phyloP scores from a whole-genome alignment of 495 filamentous ascomycete genomes.

The Extremus antarcticus region DNA sequence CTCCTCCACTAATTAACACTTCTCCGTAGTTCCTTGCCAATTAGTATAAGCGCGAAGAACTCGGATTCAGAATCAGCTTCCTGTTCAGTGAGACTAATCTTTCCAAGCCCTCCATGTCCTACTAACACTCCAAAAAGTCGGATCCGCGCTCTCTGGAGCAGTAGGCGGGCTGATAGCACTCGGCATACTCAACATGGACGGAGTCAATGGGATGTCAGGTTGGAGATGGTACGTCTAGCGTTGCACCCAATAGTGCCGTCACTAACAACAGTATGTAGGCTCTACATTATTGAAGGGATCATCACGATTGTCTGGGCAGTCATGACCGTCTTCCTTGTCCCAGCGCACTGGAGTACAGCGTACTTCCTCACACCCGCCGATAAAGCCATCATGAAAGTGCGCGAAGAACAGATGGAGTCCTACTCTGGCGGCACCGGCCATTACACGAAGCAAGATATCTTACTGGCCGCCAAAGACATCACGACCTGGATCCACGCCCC shows the following conservation, averaged over 20 bases:
- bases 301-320: constrained; percentile 28
- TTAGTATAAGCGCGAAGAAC: constrained; percentile 20
- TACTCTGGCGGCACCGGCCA: constrained; percentile 19
- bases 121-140: constrained; percentile 3
- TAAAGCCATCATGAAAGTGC: constrained; percentile 19
- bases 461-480: constrained; percentile 16
- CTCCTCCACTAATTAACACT: not conserved
- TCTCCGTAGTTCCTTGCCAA: constrained; percentile 12
- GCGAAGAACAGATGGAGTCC: constrained; percentile 16
- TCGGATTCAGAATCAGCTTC: constrained; percentile 16
- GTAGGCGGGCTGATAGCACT: constrained; percentile 19
- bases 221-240: constrained; percentile 24
- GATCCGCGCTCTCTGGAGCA: constrained; percentile 15
- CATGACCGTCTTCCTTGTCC: constrained; percentile 28
- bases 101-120: not conserved
- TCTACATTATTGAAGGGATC: constrained; percentile 34
- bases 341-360: constrained; percentile 30
- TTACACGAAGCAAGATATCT: constrained; percentile 17
- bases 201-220: constrained; percentile 8
- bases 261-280: constrained; percentile 15
- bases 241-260: not conserved
- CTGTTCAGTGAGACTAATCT: constrained; percentile 8
- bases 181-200: constrained; percentile 20
- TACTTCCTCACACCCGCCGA: constrained; percentile 22
- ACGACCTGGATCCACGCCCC: constrained; percentile 17